Evolutionary conservation across 495 filamentous ascomycete species (phyloP).

Genomic region (Aspergillus coremiiformis): DNA sequence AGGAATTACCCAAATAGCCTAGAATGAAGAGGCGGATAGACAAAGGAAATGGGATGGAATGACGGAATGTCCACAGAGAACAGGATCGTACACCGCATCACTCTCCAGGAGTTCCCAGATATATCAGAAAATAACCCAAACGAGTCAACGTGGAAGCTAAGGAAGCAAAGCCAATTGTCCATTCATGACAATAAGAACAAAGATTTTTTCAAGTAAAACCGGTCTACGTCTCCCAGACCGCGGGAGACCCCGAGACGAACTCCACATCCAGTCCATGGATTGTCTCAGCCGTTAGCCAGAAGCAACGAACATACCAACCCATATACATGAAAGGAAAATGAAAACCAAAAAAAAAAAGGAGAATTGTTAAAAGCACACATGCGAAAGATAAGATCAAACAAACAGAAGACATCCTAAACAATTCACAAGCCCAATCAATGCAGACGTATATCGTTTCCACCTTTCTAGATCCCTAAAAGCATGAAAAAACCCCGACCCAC

Average conservation of each 20-base stretch:
- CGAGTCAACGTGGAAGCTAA: conserved; percentile 20
- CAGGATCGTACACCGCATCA: conserved; percentile 27
- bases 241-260: conserved; percentile 35
- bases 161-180: conserved; percentile 14
- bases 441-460: conserved; percentile 51
- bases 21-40: conserved; percentile 15
- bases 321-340: conserved; percentile 38
- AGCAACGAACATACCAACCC: conserved; percentile 33
- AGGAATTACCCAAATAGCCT: conserved; percentile 6
- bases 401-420: conserved; percentile 26
- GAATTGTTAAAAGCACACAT: conserved; percentile 18
- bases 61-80: conserved; percentile 18
- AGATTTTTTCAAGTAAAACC: conserved; percentile 28
- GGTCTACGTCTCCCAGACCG: conserved; percentile 31
- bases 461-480: conserved; percentile 43
- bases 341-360: conserved; percentile 19
- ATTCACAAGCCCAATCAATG: conserved; percentile 43
- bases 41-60: conserved; percentile 21
- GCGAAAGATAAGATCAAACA: conserved; percentile 23
- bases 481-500: conserved; percentile 34
- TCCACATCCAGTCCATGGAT: conserved; percentile 39
- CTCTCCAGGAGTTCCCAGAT: conserved; percentile 25
- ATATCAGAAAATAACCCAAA: conserved; percentile 10
- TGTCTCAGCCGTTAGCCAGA: conserved; percentile 35
- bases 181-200: conserved; percentile 17